phyloP scores from a whole-genome alignment of 768 basidiomycete species.

The Peribolospora kevripleyi region DNA sequence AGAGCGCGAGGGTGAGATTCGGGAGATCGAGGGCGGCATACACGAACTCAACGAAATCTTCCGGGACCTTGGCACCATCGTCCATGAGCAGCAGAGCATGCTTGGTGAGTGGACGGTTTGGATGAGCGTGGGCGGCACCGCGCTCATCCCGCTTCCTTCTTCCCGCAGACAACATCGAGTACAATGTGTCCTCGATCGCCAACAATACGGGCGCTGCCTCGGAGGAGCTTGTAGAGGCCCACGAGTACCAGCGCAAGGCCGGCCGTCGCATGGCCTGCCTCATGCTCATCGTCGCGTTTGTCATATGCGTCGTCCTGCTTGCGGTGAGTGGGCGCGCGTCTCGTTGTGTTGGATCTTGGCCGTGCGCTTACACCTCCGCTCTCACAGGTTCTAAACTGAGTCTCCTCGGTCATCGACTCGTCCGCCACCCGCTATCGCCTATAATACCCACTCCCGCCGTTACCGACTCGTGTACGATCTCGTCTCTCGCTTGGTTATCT shows the following conservation, averaged over 20 bases:
- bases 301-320: conserved; percentile 63
- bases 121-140: not conserved
- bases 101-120: conserved; percentile 37
- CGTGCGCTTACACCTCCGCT: no score
- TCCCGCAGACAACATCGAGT: conserved; percentile 67
- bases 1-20: conserved; percentile 81
- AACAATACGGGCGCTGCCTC: conserved; percentile 59
- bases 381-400: no score
- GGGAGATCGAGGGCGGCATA: conserved; percentile 89
- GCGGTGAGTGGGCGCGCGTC: conserved; percentile 38
- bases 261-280: conserved; percentile 73
- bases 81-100: conserved; percentile 83
- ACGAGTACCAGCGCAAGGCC: conserved; percentile 82
- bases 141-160: not conserved
- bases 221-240: conserved; percentile 64
- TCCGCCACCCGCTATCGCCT: no score
- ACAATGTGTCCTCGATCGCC: conserved; percentile 67
- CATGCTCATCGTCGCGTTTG: conserved; percentile 62
- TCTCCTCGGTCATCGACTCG: no score
- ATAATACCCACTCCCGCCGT: no score
- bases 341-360: not conserved
- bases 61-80: conserved; percentile 78
- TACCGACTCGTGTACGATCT: no score
- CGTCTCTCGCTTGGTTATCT: no score
- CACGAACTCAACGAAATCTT: conserved; percentile 92